A percentile compares a stretch with the other conserved stretches of the same genome.
Conservation (phyloP, 2,329 filamentous ascomycete genomes). For the Clarireedia sp. region DNA sequence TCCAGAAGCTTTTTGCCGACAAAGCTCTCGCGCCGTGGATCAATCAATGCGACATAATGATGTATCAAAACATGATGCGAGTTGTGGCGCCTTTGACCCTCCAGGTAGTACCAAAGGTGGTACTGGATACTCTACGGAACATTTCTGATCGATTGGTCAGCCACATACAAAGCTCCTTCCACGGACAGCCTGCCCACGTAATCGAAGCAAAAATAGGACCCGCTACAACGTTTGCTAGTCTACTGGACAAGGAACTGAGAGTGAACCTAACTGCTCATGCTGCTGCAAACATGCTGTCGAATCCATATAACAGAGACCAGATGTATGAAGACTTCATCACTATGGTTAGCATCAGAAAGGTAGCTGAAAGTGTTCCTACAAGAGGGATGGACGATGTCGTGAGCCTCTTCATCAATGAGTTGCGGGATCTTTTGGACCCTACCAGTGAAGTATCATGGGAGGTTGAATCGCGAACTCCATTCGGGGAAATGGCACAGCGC, state of each 20-base stretch:
- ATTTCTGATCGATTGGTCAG: conserved; percentile 75
- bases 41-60: conserved; percentile 86
- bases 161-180: conserved; percentile 80
- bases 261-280: conserved; percentile 93
- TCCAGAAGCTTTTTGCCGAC: conserved; percentile 83
- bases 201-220: conserved; percentile 80
- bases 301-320: conserved; percentile 80
- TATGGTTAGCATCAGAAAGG: conserved; percentile 53
- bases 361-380: conserved; percentile 55
- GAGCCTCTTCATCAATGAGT: conserved; percentile 54
- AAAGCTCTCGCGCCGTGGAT: conserved; percentile 84
- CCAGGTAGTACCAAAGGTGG: conserved; percentile 81
- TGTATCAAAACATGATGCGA: conserved; percentile 95
- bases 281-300: conserved; percentile 84
- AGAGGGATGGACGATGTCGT: conserved; percentile 60
- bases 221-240: conserved; percentile 77
- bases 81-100: conserved; percentile 84
- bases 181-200: conserved; percentile 77
- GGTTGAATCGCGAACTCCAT: conserved; percentile 52
- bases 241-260: conserved; percentile 78
- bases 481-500: conserved; percentile 47
- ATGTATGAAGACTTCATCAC: conserved; percentile 92
- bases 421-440: conserved; percentile 64
- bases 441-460: conserved; percentile 54
- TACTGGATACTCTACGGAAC: conserved; percentile 77